Evolutionary conservation across 1,284 basidiomycete genomes (phyloP).

Genomic region (Microbotryomycetes sp.): DNA sequence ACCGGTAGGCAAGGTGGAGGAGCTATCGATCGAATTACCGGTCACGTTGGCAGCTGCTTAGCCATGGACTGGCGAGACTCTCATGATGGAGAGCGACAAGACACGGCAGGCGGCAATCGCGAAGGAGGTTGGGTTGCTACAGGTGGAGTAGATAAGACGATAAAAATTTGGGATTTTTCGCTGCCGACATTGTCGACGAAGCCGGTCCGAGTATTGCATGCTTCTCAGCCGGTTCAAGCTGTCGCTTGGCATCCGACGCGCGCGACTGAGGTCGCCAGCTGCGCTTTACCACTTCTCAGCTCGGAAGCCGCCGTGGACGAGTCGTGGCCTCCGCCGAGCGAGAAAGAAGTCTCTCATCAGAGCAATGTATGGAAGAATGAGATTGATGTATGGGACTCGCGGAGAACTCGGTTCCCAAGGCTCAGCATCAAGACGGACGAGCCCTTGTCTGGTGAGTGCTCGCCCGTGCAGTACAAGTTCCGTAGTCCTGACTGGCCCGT

Average conservation of each 20-base stretch:
- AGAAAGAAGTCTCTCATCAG: not conserved
- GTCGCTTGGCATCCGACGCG: constrained; percentile 29
- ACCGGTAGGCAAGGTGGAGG: constrained; percentile 18
- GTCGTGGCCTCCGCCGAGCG: constrained; percentile 1
- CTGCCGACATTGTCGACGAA: constrained; percentile 20
- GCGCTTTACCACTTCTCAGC: constrained; percentile 19
- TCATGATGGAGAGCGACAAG: constrained; percentile 13
- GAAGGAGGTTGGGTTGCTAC: constrained; percentile 33
- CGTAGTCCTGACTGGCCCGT: not conserved
- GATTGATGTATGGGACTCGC: constrained; percentile 28
- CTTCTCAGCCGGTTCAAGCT: constrained; percentile 20
- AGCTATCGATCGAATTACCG: constrained; percentile 26
- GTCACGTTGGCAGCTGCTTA: constrained; percentile 24
- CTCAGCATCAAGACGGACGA: constrained; percentile 27
- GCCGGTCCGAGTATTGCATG: constrained; percentile 22
- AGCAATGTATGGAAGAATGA: constrained; percentile 26
- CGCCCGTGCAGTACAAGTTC: not conserved
- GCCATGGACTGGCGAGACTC: constrained; percentile 31
- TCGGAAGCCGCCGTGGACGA: constrained; percentile 5
- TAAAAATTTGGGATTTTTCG: constrained; percentile 33
- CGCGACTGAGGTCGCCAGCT: constrained; percentile 20
- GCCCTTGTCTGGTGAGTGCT: constrained; percentile 9
- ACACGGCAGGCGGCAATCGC: constrained; percentile 17
- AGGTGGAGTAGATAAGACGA: constrained; percentile 27
- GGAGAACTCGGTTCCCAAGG: constrained; percentile 27